These are phyloP conservation scores for Dendrothele bispora DNA, from an alignment of 768 basidiomycete species.

Conservation along the genomic window DNA sequence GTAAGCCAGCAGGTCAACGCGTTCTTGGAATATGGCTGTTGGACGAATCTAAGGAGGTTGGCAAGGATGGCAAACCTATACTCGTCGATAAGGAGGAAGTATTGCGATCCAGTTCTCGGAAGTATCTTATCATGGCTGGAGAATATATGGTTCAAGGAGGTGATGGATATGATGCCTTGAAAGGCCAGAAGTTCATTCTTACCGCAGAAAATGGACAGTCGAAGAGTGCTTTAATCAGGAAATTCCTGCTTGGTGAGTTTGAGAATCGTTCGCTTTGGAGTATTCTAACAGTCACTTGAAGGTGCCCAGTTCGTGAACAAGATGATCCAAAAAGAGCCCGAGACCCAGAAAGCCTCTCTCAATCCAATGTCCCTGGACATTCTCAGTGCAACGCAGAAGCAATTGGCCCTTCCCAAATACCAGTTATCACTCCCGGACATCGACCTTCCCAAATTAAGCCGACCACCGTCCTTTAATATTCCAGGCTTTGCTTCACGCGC, in stretches of 20 bases:
- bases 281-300: not conserved
- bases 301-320: not conserved
- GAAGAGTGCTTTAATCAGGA: constrained; percentile 57
- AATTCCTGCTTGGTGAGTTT: constrained; percentile 55
- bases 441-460: constrained; percentile 7
- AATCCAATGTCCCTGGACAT: not conserved
- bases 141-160: constrained; percentile 60
- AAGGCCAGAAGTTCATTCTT: constrained; percentile 50
- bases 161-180: constrained; percentile 57
- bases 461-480: constrained; percentile 2
- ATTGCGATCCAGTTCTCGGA: constrained; percentile 40
- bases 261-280: not conserved
- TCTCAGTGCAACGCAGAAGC: constrained; percentile 5
- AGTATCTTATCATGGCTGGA: constrained; percentile 56
- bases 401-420: too few relatives aligned
- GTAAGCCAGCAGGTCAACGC: constrained; percentile 48
- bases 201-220: constrained; percentile 64
- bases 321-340: constrained; percentile 8
- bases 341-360: constrained; percentile 4
- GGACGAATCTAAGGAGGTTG: constrained; percentile 23
- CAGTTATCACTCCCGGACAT: constrained; percentile 6
- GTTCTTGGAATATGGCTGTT: constrained; percentile 52
- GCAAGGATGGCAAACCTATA: constrained; percentile 16
- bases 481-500: constrained; percentile 4
- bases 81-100: constrained; percentile 40